These are phyloP conservation scores for Euphorbia corollata DNA, from an alignment of 441 rosid species.

Conservation along the genomic window DNA sequence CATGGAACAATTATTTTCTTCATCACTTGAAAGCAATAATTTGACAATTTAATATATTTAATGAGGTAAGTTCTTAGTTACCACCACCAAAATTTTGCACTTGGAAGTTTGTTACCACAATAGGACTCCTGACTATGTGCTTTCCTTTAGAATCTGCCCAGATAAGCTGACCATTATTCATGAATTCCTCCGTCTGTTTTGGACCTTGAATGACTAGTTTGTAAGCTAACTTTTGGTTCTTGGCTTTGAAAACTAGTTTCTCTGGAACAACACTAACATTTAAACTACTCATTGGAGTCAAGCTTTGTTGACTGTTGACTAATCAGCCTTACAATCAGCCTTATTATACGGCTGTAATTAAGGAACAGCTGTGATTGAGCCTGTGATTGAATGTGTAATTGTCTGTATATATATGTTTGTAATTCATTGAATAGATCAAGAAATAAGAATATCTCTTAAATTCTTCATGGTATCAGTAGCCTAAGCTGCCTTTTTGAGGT, in stretches of 20 bases:
- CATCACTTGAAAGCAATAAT: not conserved
- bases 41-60: not conserved
- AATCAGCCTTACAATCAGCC: too few relatives aligned
- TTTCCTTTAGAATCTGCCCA: conserved; percentile 3
- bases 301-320: too few relatives aligned
- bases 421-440: too few relatives aligned
- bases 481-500: too few relatives aligned
- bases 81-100: not conserved
- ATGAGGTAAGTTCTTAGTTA: not conserved
- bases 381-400: too few relatives aligned
- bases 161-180: not conserved
- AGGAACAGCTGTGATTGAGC: too few relatives aligned
- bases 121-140: conserved; percentile 9
- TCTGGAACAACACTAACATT: not conserved
- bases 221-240: conserved; percentile 6
- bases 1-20: not conserved
- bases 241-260: not conserved
- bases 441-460: too few relatives aligned
- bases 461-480: too few relatives aligned
- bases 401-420: too few relatives aligned
- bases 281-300: not conserved
- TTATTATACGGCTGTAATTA: too few relatives aligned
- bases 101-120: not conserved
- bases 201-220: not conserved
- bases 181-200: too few relatives aligned